Evolutionary conservation across 2,329 filamentous ascomycete species (phyloP), one percentile per base, ranked within the genome.

Genomic region (Graphiopsis chlorocephala): DNA sequence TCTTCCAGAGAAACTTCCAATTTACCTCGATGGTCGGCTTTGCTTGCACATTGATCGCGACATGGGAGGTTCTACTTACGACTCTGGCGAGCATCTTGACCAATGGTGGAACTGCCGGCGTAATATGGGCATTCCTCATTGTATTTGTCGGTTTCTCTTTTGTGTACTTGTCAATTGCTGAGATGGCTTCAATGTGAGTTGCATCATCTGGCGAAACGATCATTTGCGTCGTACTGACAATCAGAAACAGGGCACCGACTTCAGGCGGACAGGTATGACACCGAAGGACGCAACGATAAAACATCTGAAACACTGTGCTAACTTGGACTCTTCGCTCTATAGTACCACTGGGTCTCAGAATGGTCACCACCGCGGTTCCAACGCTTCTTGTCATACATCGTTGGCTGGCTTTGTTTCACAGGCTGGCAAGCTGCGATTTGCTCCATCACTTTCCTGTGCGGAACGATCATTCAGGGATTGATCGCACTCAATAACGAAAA

Each of bases 301-400:
- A 38, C 33, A n/a, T 33, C 12, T 33, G 35, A n/a, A 5, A 38
- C 4, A 38, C 14, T 38, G 35, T 38, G 35, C 35, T 38, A 38
- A 38, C 15, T 38, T 38, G 35, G 7, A 17, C 15, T 7, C 15
- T 38, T n/a, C 35, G 35, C 4, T 38, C 15, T 38, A 3, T 38
- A 38, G 69, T 81, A 81, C 63, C 79, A 81, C 67, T 82, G 79
- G 79, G 77, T 80, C 4, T 80, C 78, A 57, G 80, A 81, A 76
- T 75, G 81, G 4, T 77, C 79, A 2, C 78, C 79, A 1, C 69
- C 72, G 8, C 69, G 71, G 7, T 79, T 73, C 68, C 78, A 78
- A 63, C 75, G 75, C n/a, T 76, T 80, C 33, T 72, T 72, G 38
- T 81, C 79, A 67, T 82, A 81, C 65, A 74, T 81, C 35, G 77